A percentile compares a stretch with the other conserved stretches of the same genome.
Conservation (phyloP, 2,329 filamentous ascomycete species). For the Aspergillus tanneri region DNA sequence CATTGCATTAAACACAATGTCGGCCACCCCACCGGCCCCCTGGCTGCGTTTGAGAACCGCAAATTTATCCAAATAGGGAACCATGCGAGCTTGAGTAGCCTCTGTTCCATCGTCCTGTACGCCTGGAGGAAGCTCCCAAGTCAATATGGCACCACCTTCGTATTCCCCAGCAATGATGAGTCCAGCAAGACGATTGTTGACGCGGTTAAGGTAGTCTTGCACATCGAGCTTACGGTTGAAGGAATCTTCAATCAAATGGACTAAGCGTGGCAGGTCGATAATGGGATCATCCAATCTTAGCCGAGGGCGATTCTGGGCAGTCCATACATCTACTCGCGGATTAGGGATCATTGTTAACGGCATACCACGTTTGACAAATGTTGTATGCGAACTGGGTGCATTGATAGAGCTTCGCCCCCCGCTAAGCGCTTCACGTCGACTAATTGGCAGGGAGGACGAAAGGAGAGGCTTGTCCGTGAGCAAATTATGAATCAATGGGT, state of each 20-base stretch:
- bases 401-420: constrained; percentile 28
- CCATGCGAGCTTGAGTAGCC: constrained; percentile 60
- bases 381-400: constrained; percentile 58
- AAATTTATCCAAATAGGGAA: constrained; percentile 97
- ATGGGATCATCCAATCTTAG: constrained; percentile 74
- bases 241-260: constrained; percentile 88
- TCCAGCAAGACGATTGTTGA: constrained; percentile 78
- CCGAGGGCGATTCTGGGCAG: constrained; percentile 59
- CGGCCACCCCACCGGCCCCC: constrained; percentile 87
- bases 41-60: constrained; percentile 86
- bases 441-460: constrained; percentile 82
- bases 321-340: constrained; percentile 65
- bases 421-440: constrained; percentile 55
- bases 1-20: constrained; percentile 96
- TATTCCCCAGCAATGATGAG: constrained; percentile 95
- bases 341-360: constrained; percentile 81
- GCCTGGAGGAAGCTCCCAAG: constrained; percentile 78
- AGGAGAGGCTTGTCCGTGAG: constrained; percentile 91
- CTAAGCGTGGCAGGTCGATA: constrained; percentile 78
- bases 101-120: constrained; percentile 56
- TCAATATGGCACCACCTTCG: constrained; percentile 90
- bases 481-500: constrained; percentile 91
- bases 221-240: constrained; percentile 84
- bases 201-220: constrained; percentile 75
- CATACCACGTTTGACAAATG: constrained; percentile 88